Base-by-base conservation (phyloP, 345 rosid genomes). In the Balakata baccata region DNA sequence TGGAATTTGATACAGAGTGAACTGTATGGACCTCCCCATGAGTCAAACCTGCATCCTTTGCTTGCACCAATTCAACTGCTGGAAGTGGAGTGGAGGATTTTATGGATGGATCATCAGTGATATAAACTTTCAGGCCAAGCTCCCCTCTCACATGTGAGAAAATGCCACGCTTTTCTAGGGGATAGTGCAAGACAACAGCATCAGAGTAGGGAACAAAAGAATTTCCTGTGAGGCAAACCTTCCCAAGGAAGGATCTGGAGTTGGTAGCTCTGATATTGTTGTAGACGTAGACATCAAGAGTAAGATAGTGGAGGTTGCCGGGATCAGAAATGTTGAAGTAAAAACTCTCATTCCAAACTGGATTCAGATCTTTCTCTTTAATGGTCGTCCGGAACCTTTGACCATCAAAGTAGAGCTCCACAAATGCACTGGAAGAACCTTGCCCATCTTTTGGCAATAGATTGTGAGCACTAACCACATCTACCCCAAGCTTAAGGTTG, bases 281-380 rank as follows among this genome's bases (percentile, higher is more conserved):
- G 73, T 90, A 88, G 75, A 90, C 82, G 62, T 83, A 87, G 51
- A 87, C 96, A 47, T 92, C 99, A 69, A 92, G 93, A 8, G 84
- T 80, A n/a, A 88, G 91, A 73, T 89, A 83, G 47, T 86, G 92
- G 57, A 95, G 92, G 70, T 85, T 89, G 73, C 97, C 81, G 64
- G 97, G 92, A 71, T 95, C 94, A 25, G 97, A 79, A 46, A 95
- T 88, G 83, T 95, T 92, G 88, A 95, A 95, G 87, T 85, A 91
- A 86, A 92, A 90, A 81, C 96, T 89, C 90, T 92, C 99, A 45
- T 92, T 89, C 99, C 99, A 95, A 66, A 95, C 90, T 3, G 99
- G 99, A 81, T 82, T 89, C 61, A 92, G 89, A 82, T 91, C 98
- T 80, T 87, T 86, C 51, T 95, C 97, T 81, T 95, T 95, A 77